These are phyloP conservation scores for Heliosperma pusillum DNA, from an alignment of 148 eudicot genomes.

Conservation along the genomic window DNA sequence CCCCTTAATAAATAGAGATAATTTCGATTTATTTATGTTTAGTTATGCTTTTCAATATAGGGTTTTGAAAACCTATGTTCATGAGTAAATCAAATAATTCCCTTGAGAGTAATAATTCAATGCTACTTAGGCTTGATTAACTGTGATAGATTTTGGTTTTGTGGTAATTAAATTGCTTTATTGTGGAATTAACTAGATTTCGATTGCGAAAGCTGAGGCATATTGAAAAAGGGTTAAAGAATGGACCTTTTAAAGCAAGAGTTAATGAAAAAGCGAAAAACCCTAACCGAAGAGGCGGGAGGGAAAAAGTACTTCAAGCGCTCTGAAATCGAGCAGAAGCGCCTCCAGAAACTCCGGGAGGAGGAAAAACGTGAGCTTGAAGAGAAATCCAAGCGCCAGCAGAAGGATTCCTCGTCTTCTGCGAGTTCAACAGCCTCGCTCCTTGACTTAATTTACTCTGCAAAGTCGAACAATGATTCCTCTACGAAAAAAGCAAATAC, in stretches of 20 bases:
- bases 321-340: constrained; percentile 80
- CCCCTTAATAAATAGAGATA: too few relatives aligned
- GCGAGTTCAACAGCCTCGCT: constrained; percentile 28
- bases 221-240: background rate
- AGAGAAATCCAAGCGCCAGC: constrained; percentile 49
- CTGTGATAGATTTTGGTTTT: background rate
- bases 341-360: constrained; percentile 56
- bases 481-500: constrained; percentile 45
- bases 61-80: too few relatives aligned
- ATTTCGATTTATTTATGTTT: too few relatives aligned
- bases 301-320: constrained; percentile 57
- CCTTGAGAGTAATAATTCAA: background rate
- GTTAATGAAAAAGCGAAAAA: constrained; percentile 27
- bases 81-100: background rate
- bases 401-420: constrained; percentile 28
- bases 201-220: background rate
- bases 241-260: constrained; percentile 37
- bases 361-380: constrained; percentile 72
- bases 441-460: constrained; percentile 28
- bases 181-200: background rate
- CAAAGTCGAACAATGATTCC: constrained; percentile 45
- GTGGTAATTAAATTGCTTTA: background rate
- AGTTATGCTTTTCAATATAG: too few relatives aligned
- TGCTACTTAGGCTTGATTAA: too few relatives aligned
- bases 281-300: constrained; percentile 22